Percentiles rank a stretch among this genome's conserved stretches.
Evolutionary conservation across 306 rosid species (phyloP).

Genomic region (Acacia acuminata): DNA sequence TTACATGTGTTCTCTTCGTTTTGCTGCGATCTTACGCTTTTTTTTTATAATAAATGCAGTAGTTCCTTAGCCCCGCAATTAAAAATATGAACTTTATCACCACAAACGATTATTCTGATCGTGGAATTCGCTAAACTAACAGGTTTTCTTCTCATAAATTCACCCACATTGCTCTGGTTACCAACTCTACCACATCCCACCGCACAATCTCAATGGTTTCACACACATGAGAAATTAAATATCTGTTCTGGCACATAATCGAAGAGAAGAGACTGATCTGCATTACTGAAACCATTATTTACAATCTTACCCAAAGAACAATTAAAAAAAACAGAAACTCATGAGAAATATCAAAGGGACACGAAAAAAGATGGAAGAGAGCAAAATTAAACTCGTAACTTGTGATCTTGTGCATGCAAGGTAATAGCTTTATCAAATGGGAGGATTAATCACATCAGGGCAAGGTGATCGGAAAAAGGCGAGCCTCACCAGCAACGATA

Average conservation of each 20-base stretch:
- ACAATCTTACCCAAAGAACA: not conserved
- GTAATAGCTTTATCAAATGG: constrained; percentile 10
- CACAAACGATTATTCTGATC: not conserved
- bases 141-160: not conserved
- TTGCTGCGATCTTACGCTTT: not conserved
- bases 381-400: not conserved
- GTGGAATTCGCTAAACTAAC: constrained; percentile 12
- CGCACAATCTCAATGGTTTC: not conserved
- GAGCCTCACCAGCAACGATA: constrained; percentile 33
- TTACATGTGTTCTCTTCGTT: not conserved
- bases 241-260: not conserved
- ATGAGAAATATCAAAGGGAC: not conserved
- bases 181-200: not conserved
- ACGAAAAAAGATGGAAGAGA: not conserved
- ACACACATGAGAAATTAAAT: not conserved
- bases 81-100: not conserved
- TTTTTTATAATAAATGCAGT: too few relatives aligned
- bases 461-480: constrained; percentile 22
- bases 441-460: constrained; percentile 19
- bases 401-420: constrained; percentile 7
- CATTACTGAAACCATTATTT: not conserved
- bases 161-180: constrained; percentile 24
- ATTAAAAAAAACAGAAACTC: not conserved
- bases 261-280: not conserved
- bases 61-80: not conserved